Conservation (phyloP, 2,329 filamentous ascomycete species). For the Didymella lethalis region DNA sequence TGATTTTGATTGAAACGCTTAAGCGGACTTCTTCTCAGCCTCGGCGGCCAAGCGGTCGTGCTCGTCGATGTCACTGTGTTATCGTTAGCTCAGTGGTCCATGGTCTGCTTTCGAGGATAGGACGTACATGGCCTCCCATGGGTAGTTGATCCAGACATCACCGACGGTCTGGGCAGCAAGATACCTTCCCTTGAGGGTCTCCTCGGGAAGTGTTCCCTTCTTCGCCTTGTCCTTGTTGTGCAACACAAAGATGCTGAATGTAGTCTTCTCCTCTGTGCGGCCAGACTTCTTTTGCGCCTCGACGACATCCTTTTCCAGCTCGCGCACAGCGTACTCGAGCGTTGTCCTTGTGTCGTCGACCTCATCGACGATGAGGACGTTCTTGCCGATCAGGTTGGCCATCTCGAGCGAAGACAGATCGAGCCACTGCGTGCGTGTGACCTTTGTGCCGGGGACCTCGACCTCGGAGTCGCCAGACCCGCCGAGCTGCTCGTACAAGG, state of each 20-base stretch:
- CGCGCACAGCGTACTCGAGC: constrained; percentile 89
- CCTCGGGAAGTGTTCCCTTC: constrained; percentile 82
- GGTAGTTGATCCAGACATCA: constrained; percentile 99
- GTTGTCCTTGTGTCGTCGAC: constrained; percentile 96
- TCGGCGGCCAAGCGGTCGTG: constrained; percentile 76
- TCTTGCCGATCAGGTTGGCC: constrained; percentile 88
- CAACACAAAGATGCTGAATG: constrained; percentile 94
- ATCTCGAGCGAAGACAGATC: constrained; percentile 87
- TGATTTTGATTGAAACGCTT: neutral
- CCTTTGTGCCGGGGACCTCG: constrained; percentile 88
- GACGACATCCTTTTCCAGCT: constrained; percentile 94
- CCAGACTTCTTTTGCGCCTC: constrained; percentile 77
- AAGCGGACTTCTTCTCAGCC: constrained; percentile 33
- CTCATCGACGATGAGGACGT: constrained; percentile 91
- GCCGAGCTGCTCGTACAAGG: constrained; percentile 88
- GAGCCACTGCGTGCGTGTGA: constrained; percentile 98
- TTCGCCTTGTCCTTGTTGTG: constrained; percentile 99
- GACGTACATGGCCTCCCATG: constrained; percentile 85
- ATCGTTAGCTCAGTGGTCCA: constrained; percentile 30
- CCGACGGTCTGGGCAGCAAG: constrained; percentile 83
- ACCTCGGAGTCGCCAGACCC: constrained; percentile 67
- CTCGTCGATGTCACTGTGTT: constrained; percentile 79
- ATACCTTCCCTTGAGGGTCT: constrained; percentile 81
- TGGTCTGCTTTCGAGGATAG: no score
- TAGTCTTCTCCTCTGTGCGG: constrained; percentile 73